These are phyloP conservation scores for Cladosporium sp. DNA, from an alignment of 2,329 filamentous ascomycete species.

Conservation along the genomic window DNA sequence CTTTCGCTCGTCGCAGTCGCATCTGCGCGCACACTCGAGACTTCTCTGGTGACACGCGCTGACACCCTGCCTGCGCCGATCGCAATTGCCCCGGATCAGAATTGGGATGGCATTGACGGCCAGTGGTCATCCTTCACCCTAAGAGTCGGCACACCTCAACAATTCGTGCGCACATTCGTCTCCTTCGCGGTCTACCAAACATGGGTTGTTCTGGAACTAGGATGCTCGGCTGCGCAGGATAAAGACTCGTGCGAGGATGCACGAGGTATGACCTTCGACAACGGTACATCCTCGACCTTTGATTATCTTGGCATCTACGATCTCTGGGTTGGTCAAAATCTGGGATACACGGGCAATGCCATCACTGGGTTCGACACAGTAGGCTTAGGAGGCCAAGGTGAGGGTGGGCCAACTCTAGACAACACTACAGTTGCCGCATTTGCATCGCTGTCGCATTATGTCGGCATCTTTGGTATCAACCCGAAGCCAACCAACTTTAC, in stretches of 20 bases:
- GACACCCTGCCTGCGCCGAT: conserved; percentile 24
- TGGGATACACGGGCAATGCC: conserved; percentile 59
- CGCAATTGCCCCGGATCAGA: conserved; percentile 26
- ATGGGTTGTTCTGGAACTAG: conserved; percentile 61
- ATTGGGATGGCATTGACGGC: conserved; percentile 59
- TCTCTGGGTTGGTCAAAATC: conserved; percentile 53
- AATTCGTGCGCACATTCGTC: conserved; percentile 54
- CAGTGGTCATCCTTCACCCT: conserved; percentile 68
- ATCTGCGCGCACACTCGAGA: conserved; percentile 10
- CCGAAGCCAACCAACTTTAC: conserved; percentile 48
- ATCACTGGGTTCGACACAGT: conserved; percentile 57
- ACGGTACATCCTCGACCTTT: conserved; percentile 55
- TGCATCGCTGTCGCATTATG: conserved; percentile 39
- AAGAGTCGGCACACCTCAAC: conserved; percentile 51
- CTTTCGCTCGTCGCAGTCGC: conserved; percentile 22
- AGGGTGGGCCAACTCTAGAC: conserved; percentile 37
- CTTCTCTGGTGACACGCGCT: conserved; percentile 14
- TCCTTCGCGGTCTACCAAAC: conserved; percentile 69
- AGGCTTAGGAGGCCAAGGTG: conserved; percentile 36
- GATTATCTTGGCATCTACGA: conserved; percentile 55
- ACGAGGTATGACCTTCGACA: conserved; percentile 58
- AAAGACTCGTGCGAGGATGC: conserved; percentile 46
- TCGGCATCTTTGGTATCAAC: conserved; percentile 47
- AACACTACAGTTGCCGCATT: conserved; percentile 41
- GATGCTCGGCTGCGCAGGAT: conserved; percentile 43